These are phyloP conservation scores for Pelargonium nanum DNA, from an alignment of 345 rosid species.

Conservation along the genomic window DNA sequence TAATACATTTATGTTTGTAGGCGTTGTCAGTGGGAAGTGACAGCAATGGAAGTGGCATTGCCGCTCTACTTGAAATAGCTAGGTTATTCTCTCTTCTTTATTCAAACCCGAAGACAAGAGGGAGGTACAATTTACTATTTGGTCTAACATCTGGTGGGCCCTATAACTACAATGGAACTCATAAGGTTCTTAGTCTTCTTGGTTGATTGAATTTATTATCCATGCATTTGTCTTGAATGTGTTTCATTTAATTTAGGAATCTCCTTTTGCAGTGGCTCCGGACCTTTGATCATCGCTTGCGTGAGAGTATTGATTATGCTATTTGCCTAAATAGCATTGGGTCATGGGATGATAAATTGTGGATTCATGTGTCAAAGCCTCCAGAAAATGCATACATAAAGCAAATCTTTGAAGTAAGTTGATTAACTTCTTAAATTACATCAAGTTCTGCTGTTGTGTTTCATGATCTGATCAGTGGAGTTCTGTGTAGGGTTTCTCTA, in stretches of 20 bases:
- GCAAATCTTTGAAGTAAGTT: slow-evolving; percentile 81
- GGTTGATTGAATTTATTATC: slow-evolving; percentile 6
- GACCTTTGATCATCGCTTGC: slow-evolving; percentile 92
- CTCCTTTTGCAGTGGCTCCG: slow-evolving; percentile 74
- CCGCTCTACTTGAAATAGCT: slow-evolving; percentile 90
- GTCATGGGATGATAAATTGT: slow-evolving; percentile 60
- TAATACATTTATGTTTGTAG: slow-evolving; percentile 31
- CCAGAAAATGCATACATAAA: slow-evolving; percentile 81
- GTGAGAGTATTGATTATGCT: slow-evolving; percentile 95
- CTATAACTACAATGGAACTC: slow-evolving; percentile 91
- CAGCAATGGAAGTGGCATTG: slow-evolving; percentile 95
- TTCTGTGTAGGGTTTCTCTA: slow-evolving; percentile 58
- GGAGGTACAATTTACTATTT: slow-evolving; percentile 86
- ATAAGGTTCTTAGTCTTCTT: slow-evolving; percentile 48
- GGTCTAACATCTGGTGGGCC: slow-evolving; percentile 96
- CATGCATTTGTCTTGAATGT: background rate
- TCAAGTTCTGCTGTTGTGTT: slow-evolving; percentile 2
- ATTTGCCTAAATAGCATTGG: slow-evolving; percentile 94
- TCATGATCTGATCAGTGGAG: slow-evolving; percentile 11
- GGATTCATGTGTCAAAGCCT: slow-evolving; percentile 93
- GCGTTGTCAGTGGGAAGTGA: slow-evolving; percentile 93
- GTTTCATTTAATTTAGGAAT: slow-evolving; percentile 7
- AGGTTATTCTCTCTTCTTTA: slow-evolving; percentile 85
- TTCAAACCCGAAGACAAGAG: slow-evolving; percentile 92
- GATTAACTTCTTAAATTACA: background rate